Evolutionary conservation across 169 alveolate genomes (phyloP).

Genomic region (Plasmodium gonderi): DNA sequence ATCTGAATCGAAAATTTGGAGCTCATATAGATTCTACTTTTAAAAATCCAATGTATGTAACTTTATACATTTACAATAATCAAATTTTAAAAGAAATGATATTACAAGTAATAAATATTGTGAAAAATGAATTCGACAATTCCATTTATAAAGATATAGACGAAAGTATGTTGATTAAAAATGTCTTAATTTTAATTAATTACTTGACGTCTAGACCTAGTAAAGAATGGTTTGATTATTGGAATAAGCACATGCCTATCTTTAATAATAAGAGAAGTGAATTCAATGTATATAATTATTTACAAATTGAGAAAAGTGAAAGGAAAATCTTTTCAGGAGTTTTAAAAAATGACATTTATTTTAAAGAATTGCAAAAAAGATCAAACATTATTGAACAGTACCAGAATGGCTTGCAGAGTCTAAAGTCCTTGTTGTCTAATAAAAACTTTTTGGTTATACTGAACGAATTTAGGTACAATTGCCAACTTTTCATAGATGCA

Average conservation of each 20-base stretch:
- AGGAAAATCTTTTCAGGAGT: constrained; percentile 20
- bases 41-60: constrained; percentile 70
- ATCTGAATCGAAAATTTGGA: constrained; percentile 49
- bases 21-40: constrained; percentile 43
- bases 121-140: constrained; percentile 43
- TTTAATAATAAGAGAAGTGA: constrained; percentile 40
- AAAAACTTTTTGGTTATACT: constrained; percentile 17
- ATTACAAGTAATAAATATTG: constrained; percentile 33
- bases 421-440: constrained; percentile 34
- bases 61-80: constrained; percentile 42
- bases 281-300: constrained; percentile 41
- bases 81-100: constrained; percentile 44
- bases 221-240: constrained; percentile 63
- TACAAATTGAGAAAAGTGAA: constrained; percentile 34
- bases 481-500: constrained; percentile 59
- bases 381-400: constrained; percentile 57
- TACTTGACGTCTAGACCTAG: constrained; percentile 49
- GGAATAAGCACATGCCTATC: constrained; percentile 60
- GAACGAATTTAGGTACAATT: constrained; percentile 53
- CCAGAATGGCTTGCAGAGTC: constrained; percentile 53
- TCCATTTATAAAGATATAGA: constrained; percentile 55
- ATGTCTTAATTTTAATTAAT: constrained; percentile 24
- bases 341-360: constrained; percentile 47
- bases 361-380: constrained; percentile 67
- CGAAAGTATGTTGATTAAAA: constrained; percentile 23